Evolutionary conservation across 2,329 filamentous ascomycete species (phyloP), one percentile per base, ranked within the genome.

Genomic region (Fusarium ambrosium): DNA sequence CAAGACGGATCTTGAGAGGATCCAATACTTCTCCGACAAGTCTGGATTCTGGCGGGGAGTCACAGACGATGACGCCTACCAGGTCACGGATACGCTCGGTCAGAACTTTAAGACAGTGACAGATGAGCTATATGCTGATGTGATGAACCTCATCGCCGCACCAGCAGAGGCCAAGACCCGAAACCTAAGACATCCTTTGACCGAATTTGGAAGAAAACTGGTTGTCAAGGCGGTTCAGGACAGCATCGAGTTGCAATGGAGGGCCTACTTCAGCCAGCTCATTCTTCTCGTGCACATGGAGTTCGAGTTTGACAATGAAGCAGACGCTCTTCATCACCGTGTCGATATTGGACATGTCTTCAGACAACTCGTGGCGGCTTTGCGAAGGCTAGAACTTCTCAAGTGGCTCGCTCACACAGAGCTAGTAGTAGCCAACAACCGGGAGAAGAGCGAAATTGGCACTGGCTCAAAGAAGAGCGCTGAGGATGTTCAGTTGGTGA

Each of bases 261-360:
- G 90, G 69, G 87, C 97, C 10, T 91, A 97, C 61, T 91, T 97
- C 72, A 95, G 96, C 79, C 90, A 98, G 68, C 86, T 98, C 3
- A 88, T 97, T 4, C 88, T 99, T 8, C 87, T 97, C 18, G 89
- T 97, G 11, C 95, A 98, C 81, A 93, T 98, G 88, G 93, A 97
- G 81, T 92, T 92, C 43, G 94, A 97, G 79, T 89, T 94, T 63
- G 93, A 95, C 68, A 90, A 92, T 74, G 91, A 92, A 48, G 91
- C 94, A 45, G 90, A 93, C 18, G 90, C 90, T 3, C 86, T 91
- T 37, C 88, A 89, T 74, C 83, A 87, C 43, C 84, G 87, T 22
- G 85, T 94, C 10, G 89, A 92, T 32, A 92, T 97, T 68, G 90
- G 93, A 60, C 85, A 86, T 1, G 90, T 96, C 39, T 96, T 93